Evolutionary conservation across 495 filamentous ascomycete genomes (phyloP).

Genomic region (Daldinia decipiens): DNA sequence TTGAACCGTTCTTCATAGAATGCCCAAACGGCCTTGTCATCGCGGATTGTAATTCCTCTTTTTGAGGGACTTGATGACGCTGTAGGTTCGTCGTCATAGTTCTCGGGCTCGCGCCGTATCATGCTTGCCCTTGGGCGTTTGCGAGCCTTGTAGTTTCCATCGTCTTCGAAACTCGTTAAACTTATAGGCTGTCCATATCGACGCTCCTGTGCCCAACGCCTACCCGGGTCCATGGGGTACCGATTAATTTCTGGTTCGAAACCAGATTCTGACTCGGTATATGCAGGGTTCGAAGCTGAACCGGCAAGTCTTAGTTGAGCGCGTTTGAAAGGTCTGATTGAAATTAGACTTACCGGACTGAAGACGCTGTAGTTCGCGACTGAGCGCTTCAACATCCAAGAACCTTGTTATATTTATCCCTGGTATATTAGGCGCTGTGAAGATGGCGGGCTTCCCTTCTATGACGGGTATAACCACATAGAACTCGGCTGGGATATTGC

Average conservation of each 20-base stretch:
- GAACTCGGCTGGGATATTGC: slow-evolving; percentile 49
- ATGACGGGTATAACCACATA: slow-evolving; percentile 53
- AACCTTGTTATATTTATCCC: slow-evolving; percentile 44
- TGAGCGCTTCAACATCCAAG: slow-evolving; percentile 48
- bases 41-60: slow-evolving; percentile 63
- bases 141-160: slow-evolving; percentile 44
- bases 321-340: not conserved
- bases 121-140: slow-evolving; percentile 51
- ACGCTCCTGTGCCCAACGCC: slow-evolving; percentile 30
- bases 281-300: slow-evolving; percentile 27
- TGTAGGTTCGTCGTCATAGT: slow-evolving; percentile 45
- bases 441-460: slow-evolving; percentile 48
- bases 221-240: slow-evolving; percentile 12
- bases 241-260: slow-evolving; percentile 30
- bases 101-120: slow-evolving; percentile 37
- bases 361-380: slow-evolving; percentile 31
- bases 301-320: slow-evolving; percentile 13
- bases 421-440: slow-evolving; percentile 46
- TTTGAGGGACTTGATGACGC: slow-evolving; percentile 37
- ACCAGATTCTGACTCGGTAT: slow-evolving; percentile 36
- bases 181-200: slow-evolving; percentile 27
- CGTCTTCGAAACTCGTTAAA: slow-evolving; percentile 38
- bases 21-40: slow-evolving; percentile 65
- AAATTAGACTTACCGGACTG: slow-evolving; percentile 35
- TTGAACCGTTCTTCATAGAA: slow-evolving; percentile 74